Evolutionary conservation across 768 basidiomycete genomes (phyloP), one percentile per base, ranked within the genome.

Genomic region (Glaciozyma antarctica): DNA sequence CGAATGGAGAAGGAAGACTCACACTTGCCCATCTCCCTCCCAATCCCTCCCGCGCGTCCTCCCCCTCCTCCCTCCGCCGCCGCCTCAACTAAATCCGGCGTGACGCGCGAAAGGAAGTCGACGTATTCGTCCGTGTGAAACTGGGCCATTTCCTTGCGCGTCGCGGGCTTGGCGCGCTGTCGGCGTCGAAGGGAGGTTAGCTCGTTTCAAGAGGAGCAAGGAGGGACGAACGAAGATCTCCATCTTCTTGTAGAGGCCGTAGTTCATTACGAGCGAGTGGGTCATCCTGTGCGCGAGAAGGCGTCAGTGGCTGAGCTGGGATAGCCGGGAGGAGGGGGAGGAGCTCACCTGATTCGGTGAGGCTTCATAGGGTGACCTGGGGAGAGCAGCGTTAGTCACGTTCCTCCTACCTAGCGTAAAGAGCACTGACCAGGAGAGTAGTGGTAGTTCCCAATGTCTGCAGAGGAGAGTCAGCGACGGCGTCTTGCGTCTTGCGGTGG

Each of bases 71-170:
- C 64, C 43, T 66, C 67, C 0, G 65, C 63, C 30, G 67, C 65
- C 12, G 61, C 60, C 48, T 71, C 67, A 43, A 69, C 67, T 32
- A 66, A 43, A 77, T 86, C 88, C 0, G 95, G 94, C 1, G 87
- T 90, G 72, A 98, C 93, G 56, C 84, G 82, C 61, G 84, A 81
- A 53, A 99, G 78, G 73, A 98, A 94, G 73, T 98, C 85, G 64
- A 99, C 82, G 77, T 95, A 99, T 81, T 99, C 95, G 79, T 99
- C 95, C 26, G 94, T 91, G 76, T 99, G 94, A 75, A 98, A 99
- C 75, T 99, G 79, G 24, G 95, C 94, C 95, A 99, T 98, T 77
- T 99, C 95, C 66, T 95, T 88, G 78, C 95, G 95, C 4, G 95
- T 99, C 12, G 95, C 95, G 9, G 95, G 95, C 82, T 99, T 99